Evolutionary conservation across 2,329 filamentous ascomycete genomes (phyloP), one percentile per base, ranked within the genome.

Genomic region (Trichoderma sp.): DNA sequence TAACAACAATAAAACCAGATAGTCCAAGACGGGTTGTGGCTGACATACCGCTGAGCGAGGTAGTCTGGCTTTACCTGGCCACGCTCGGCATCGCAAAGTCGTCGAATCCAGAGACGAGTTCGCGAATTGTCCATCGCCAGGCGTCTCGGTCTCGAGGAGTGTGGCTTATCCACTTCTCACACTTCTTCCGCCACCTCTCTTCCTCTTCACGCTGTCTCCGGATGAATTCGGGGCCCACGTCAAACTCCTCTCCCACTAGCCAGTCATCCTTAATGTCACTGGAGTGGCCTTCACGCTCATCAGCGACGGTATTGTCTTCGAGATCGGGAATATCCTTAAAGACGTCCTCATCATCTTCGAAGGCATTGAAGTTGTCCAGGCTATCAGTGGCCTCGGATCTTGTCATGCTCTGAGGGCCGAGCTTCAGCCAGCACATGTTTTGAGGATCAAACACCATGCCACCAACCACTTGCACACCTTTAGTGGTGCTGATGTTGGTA

Each of bases 391-490:
- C 83, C 21, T 90, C 87, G 2, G 87, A 86, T 75, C 85, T 87
- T 59, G 84, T 80, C 41, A 45, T 62, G 24, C 65, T 59, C 68
- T 86, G 86, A 21, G 86, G 83, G 64, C 88, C 87, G 77, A 97
- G 87, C 84, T 98, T 98, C 75, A 98, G 89, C 97, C 97, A 99
- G 83, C 95, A 97, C 96, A 99, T 98, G 80, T 94, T 94, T 77
- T 95, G 93, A 4, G 97, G 97, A 82, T 99, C 97, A 83, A 98
- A 99, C 11, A 98, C 93, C 97, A 99, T 99, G 79, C 95, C 95
- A n/a, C 95, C 94, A 75, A 98, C 95, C 45, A 98, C 93, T 84
- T 98, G 95, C 16, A 98, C 93, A 77, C 95, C 95, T 81, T 96
- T 94, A 77, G 93, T 92, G 5, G 92, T 89, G 73, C 93, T 94